phyloP scores from a whole-genome alignment of 2,329 filamentous ascomycete species.

The Bipolaris sorokiniana region DNA sequence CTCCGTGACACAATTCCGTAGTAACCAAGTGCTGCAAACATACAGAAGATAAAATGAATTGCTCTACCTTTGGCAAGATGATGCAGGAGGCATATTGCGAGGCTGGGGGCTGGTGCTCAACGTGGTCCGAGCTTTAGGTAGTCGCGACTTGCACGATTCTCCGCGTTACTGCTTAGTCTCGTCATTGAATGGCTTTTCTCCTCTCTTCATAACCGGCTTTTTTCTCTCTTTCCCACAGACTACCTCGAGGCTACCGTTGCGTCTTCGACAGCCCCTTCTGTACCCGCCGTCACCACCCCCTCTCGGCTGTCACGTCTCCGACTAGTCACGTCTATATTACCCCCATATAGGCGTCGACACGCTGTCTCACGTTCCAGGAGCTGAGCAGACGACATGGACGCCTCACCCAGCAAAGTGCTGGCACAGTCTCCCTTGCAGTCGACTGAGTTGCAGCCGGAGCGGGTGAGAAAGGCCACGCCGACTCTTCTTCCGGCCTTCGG shows the following conservation, averaged over 20 bases:
- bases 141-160: conserved; percentile 17
- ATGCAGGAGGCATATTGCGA: no score
- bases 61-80: no score
- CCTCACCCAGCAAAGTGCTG: conserved; percentile 34
- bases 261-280: conserved; percentile 23
- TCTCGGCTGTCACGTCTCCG: conserved; percentile 30
- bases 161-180: conserved; percentile 24
- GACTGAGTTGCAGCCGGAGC: conserved; percentile 34
- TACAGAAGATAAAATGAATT: no score
- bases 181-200: conserved; percentile 44
- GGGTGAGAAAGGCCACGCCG: conserved; percentile 61
- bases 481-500: conserved; percentile 75
- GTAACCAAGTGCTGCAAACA: no score
- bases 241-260: conserved; percentile 22
- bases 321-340: conserved; percentile 33
- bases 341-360: conserved; percentile 34
- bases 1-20: no score
- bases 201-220: conserved; percentile 37
- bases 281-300: conserved; percentile 11
- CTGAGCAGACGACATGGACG: conserved; percentile 41
- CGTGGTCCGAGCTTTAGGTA: conserved; percentile 30
- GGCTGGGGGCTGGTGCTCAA: background rate
- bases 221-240: conserved; percentile 15
- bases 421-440: conserved; percentile 37
- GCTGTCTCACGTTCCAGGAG: conserved; percentile 38